Evolutionary conservation across 2,329 filamentous ascomycete species (phyloP).

Genomic region (Neonectria faginata): DNA sequence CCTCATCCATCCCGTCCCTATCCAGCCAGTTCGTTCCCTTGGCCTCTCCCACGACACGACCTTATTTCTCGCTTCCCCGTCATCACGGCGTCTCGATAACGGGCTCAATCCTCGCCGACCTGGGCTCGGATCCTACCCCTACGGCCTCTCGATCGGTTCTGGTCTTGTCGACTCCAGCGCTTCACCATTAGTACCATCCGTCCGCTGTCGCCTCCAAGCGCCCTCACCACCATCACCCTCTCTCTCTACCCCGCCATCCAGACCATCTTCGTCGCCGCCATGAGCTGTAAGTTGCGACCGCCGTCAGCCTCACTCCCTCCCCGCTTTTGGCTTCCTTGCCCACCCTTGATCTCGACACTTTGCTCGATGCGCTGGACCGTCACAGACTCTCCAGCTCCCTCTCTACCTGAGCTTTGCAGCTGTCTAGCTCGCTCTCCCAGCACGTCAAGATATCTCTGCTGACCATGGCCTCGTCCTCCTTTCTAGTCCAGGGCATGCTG

Average conservation of each 20-base stretch:
- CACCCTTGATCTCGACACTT: constrained; percentile 6
- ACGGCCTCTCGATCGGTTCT: constrained; percentile 4
- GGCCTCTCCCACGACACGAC: constrained; percentile 4
- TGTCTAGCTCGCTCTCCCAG: neutral
- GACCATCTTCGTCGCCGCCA: constrained; percentile 33
- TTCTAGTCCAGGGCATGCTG: constrained; percentile 84
- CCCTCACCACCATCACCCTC: constrained; percentile 1
- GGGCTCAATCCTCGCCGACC: constrained; percentile 9
- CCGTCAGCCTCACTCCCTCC: constrained; percentile 43
- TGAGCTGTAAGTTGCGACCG: constrained; percentile 50
- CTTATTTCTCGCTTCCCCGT: constrained; percentile 13
- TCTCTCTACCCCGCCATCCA: constrained; percentile 43
- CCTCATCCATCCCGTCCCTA: constrained; percentile 14
- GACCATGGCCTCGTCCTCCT: constrained; percentile 35
- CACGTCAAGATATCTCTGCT: constrained; percentile 28
- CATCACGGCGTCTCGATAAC: constrained; percentile 17
- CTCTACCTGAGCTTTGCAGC: neutral
- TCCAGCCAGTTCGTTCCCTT: constrained; percentile 14
- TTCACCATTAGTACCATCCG: neutral
- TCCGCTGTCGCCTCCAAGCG: neutral
- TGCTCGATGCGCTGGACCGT: constrained; percentile 5
- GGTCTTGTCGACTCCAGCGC: neutral
- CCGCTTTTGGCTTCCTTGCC: constrained; percentile 27
- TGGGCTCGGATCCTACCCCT: constrained; percentile 12
- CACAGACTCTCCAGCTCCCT: neutral